phyloP scores from a whole-genome alignment of 148 eudicot species.

The Vaccinium myrtillus region DNA sequence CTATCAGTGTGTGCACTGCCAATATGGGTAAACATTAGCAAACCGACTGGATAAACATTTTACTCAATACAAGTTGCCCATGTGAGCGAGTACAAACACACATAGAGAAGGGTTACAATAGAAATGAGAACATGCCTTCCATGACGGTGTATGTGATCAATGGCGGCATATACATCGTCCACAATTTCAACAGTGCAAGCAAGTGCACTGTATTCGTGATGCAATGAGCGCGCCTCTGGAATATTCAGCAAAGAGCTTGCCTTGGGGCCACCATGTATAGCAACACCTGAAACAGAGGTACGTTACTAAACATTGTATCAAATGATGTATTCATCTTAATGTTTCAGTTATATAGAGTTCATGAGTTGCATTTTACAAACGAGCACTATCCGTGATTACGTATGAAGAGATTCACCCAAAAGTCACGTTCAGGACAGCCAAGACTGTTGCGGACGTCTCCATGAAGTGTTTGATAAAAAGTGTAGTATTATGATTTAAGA shows the following conservation, averaged over 20 bases:
- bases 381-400: neutral
- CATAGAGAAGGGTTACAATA: neutral
- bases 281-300: conserved; percentile 56
- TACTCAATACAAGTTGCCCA: neutral
- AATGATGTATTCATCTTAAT: neutral
- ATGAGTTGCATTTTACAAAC: neutral
- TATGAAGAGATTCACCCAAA: neutral
- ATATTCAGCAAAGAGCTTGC: conserved; percentile 57
- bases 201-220: conserved; percentile 78
- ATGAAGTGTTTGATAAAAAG: neutral
- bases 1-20: conserved; percentile 91
- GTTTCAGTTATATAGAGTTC: neutral
- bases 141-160: conserved; percentile 84
- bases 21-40: neutral
- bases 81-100: neutral
- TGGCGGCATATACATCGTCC: conserved; percentile 82
- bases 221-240: conserved; percentile 65
- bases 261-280: conserved; percentile 78
- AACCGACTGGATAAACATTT: neutral
- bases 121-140: conserved; percentile 61
- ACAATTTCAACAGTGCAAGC: conserved; percentile 95
- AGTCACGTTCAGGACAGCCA: neutral
- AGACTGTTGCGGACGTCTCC: neutral
- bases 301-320: neutral
- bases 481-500: neutral